These are phyloP conservation scores for Rhododendron henanense DNA, from an alignment of 148 eudicot species.

Conservation along the genomic window DNA sequence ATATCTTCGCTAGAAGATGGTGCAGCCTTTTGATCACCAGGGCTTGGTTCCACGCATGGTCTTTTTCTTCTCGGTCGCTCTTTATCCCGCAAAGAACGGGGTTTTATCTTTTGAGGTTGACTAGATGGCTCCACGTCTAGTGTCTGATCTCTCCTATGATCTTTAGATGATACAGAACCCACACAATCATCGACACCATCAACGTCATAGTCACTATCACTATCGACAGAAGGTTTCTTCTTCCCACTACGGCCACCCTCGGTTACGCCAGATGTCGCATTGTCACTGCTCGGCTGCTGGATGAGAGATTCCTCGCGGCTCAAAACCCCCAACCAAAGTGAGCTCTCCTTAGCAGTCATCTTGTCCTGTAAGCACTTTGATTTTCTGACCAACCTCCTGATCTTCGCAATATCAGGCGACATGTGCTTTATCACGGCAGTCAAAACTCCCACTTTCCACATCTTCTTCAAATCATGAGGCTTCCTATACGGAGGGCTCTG, in stretches of 20 bases:
- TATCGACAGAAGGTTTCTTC: slow-evolving; percentile 53
- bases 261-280: slow-evolving; percentile 60
- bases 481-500: slow-evolving; percentile 84
- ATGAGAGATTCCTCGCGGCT: slow-evolving; percentile 61
- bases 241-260: slow-evolving; percentile 47
- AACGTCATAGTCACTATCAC: slow-evolving; percentile 89
- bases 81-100: slow-evolving; percentile 23
- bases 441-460: slow-evolving; percentile 97
- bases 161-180: slow-evolving; percentile 70
- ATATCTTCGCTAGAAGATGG: slow-evolving; percentile 26
- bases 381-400: slow-evolving; percentile 68
- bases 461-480: slow-evolving; percentile 94
- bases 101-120: slow-evolving; percentile 9
- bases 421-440: slow-evolving; percentile 93
- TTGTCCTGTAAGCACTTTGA: slow-evolving; percentile 95
- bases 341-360: slow-evolving; percentile 98
- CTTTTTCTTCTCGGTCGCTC: slow-evolving; percentile 33
- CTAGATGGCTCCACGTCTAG: slow-evolving; percentile 33
- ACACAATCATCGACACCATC: slow-evolving; percentile 62
- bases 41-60: slow-evolving; percentile 29
- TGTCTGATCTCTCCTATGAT: slow-evolving; percentile 39
- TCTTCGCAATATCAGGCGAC: slow-evolving; percentile 90
- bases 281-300: slow-evolving; percentile 65
- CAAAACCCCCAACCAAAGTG: slow-evolving; percentile 89
- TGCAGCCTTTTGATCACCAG: slow-evolving; percentile 26